Conservation (phyloP, 1,284 basidiomycete genomes). For the Veloboletus limbatus region DNA sequence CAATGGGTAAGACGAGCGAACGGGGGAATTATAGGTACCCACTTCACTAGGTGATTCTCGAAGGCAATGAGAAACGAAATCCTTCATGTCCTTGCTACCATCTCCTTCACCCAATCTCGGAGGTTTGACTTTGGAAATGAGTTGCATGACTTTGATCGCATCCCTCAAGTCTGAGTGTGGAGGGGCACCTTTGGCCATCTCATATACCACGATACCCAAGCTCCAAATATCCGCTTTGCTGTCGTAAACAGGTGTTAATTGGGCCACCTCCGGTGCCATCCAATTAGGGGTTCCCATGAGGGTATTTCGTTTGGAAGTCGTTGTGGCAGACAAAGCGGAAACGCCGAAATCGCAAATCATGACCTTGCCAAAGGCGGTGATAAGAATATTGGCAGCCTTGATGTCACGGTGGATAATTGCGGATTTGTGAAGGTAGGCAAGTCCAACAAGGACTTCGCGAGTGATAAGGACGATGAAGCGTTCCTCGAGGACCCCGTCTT, state of each 20-base stretch:
- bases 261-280: conserved; percentile 98
- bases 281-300: conserved; percentile 96
- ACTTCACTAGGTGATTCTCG: conserved; percentile 83
- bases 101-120: conserved; percentile 79
- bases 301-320: conserved; percentile 88
- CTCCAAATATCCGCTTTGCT: conserved; percentile 97
- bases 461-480: conserved; percentile 86
- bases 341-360: conserved; percentile 98
- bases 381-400: conserved; percentile 93
- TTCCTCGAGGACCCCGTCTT: conserved; percentile 84
- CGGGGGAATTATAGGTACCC: conserved; percentile 28
- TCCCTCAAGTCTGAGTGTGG: conserved; percentile 82
- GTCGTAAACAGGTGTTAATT: conserved; percentile 85
- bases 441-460: conserved; percentile 84
- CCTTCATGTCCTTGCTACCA: conserved; percentile 81
- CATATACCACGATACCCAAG: conserved; percentile 91
- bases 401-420: conserved; percentile 97
- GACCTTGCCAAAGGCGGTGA: conserved; percentile 84
- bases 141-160: conserved; percentile 85
- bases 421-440: conserved; percentile 88
- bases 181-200: conserved; percentile 93
- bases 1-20: conserved; percentile 4
- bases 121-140: conserved; percentile 87
- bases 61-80: conserved; percentile 86
- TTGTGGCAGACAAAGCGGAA: conserved; percentile 85